Percentiles rank a stretch among this genome's conserved stretches.
Evolutionary conservation across 2,329 filamentous ascomycete species (phyloP).

Genomic region (Ascochyta pisi): DNA sequence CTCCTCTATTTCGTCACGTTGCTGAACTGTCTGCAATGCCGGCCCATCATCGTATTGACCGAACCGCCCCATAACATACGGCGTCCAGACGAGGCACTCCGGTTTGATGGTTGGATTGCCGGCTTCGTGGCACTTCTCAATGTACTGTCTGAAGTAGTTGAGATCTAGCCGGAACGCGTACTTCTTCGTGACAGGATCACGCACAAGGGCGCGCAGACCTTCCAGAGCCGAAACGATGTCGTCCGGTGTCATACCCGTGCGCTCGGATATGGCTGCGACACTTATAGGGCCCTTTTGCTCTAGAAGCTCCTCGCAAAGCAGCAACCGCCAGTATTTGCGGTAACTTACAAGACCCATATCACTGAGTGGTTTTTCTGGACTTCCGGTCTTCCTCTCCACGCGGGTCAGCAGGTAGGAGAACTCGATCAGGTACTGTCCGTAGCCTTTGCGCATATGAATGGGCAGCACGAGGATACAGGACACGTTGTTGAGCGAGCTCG

Average conservation of each 20-base stretch:
- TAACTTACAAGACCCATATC: conserved; percentile 99
- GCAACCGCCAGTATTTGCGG: conserved; percentile 92
- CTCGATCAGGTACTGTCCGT: conserved; percentile 95
- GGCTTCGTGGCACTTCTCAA: conserved; percentile 87
- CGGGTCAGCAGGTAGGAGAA: conserved; percentile 97
- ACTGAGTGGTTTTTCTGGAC: conserved; percentile 94
- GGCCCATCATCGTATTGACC: conserved; percentile 84
- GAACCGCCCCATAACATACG: conserved; percentile 92
- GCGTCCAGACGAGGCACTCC: conserved; percentile 87
- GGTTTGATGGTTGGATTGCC: conserved; percentile 85
- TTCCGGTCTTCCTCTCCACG: conserved; percentile 91
- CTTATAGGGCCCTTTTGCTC: conserved; percentile 62
- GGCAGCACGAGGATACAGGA: conserved; percentile 96
- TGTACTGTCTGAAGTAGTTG: conserved; percentile 84
- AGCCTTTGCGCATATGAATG: conserved; percentile 96
- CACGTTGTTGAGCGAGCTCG: conserved; percentile 94
- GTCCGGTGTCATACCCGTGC: conserved; percentile 94
- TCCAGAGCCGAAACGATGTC: conserved; percentile 95
- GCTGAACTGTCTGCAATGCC: conserved; percentile 83
- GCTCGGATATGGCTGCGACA: conserved; percentile 75
- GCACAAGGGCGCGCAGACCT: conserved; percentile 84
- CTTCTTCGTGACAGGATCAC: conserved; percentile 84
- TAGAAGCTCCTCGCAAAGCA: conserved; percentile 84
- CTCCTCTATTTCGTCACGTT: conserved; percentile 73
- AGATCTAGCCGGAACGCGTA: conserved; percentile 91